Evolutionary conservation across 345 rosid species (phyloP).

Genomic region (Populus simonii): DNA sequence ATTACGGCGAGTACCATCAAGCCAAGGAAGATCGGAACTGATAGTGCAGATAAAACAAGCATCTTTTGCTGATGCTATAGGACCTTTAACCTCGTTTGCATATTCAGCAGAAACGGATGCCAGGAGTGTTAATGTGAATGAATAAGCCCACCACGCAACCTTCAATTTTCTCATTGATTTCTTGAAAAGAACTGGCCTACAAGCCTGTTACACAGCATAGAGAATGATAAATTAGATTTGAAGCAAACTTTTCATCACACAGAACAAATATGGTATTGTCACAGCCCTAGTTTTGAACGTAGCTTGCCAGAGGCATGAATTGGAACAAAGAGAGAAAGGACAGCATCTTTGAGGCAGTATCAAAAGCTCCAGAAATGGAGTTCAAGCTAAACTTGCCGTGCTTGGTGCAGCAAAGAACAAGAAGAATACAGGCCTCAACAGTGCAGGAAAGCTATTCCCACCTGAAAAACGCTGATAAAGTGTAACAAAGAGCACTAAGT

Average conservation of each 20-base stretch:
- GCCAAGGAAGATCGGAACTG: slow-evolving; percentile 47
- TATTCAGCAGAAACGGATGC: slow-evolving; percentile 58
- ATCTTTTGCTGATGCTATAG: slow-evolving; percentile 26
- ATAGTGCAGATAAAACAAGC: slow-evolving; percentile 43
- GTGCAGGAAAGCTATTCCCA: slow-evolving; percentile 34
- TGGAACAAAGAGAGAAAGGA: slow-evolving; percentile 35
- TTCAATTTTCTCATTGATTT: slow-evolving; percentile 63
- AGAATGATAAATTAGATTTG: not conserved
- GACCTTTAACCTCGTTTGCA: slow-evolving; percentile 43
- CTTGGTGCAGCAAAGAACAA: slow-evolving; percentile 73
- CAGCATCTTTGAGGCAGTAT: slow-evolving; percentile 25
- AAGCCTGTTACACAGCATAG: slow-evolving; percentile 32
- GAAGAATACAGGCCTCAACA: slow-evolving; percentile 57
- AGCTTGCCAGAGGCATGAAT: slow-evolving; percentile 53
- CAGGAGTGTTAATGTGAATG: slow-evolving; percentile 55
- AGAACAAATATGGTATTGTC: not conserved
- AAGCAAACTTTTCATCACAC: not conserved
- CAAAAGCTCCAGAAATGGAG: slow-evolving; percentile 54
- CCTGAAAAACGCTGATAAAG: slow-evolving; percentile 65
- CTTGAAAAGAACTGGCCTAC: slow-evolving; percentile 59
- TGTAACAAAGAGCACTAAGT: slow-evolving; percentile 62
- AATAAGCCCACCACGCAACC: slow-evolving; percentile 71
- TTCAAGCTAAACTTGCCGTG: slow-evolving; percentile 3
- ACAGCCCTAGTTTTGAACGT: not conserved
- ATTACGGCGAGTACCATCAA: slow-evolving; percentile 49